Evolutionary conservation across 768 basidiomycete genomes (phyloP), one percentile per base, ranked within the genome.

Genomic region (Lanmaoa pseudosensibilis): DNA sequence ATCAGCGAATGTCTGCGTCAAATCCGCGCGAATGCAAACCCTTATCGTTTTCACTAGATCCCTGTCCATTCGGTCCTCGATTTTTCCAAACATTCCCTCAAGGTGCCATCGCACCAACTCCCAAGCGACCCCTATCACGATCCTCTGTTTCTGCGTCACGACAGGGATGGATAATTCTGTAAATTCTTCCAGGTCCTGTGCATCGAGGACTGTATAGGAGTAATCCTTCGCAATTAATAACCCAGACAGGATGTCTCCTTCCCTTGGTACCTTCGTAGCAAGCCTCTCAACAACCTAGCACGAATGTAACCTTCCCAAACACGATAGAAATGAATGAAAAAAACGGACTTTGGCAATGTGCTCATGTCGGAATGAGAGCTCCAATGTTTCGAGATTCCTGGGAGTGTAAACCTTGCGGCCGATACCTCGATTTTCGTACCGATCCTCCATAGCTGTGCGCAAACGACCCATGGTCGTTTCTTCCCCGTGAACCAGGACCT

Each of bases 401-500:
- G 96, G 95, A 4, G 91, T 91, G 70, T 98, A 90, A 23, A 98
- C 90, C 69, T 97, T 94, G 65, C 96, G 87, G 63, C 94, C 92
- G 67, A 95, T 86, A 58, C 93, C 91, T 41, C 87, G 78, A 56
- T 90, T 90, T 64, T 90, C 88, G 76, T 88, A 95, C 46, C 87
- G 78, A 21, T 86, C 84, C 56, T 90, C 84, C 80, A 98, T 83
- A 0, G 94, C 93, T 4, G 86, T 85, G 32, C 87, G 80, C 16
- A 99, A 75, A 51, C 94, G 86, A 12, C 83, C 87, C 95, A 98
- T 98, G 4, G 90, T 86, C 15, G 84, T 90, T 64, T 89, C 87
- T 71, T 97, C 96, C 11, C 95, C 95, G 72, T 98, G 96, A 3
- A 98, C 95, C 18, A 98, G 78, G 10, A 95, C 86, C 92, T 94